Evolutionary conservation across 768 basidiomycete genomes (phyloP).

Genomic region (Tricholoma matsutake): DNA sequence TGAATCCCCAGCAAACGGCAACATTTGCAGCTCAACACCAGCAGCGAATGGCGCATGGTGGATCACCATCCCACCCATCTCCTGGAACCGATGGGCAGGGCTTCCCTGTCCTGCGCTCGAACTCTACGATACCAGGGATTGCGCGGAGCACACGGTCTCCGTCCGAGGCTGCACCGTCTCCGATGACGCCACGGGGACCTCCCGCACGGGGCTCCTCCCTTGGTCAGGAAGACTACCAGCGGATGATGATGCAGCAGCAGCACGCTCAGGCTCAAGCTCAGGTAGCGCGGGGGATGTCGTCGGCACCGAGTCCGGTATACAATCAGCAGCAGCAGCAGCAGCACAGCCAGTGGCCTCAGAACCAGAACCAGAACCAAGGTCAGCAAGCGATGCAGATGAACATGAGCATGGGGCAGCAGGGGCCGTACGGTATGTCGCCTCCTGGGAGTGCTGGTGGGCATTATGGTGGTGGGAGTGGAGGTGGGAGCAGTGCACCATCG

Average conservation of each 20-base stretch:
- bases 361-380: slow-evolving; percentile 27
- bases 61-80: slow-evolving; percentile 37
- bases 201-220: slow-evolving; percentile 31
- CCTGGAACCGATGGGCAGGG: slow-evolving; percentile 34
- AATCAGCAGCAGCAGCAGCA: slow-evolving; percentile 26
- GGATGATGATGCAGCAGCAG: slow-evolving; percentile 42
- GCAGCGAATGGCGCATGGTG: slow-evolving; percentile 35
- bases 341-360: slow-evolving; percentile 9
- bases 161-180: slow-evolving; percentile 55
- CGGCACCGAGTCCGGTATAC: slow-evolving; percentile 34
- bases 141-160: slow-evolving; percentile 74
- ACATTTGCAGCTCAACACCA: slow-evolving; percentile 24
- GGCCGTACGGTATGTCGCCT: slow-evolving; percentile 39
- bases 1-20: slow-evolving; percentile 24
- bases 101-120: slow-evolving; percentile 54
- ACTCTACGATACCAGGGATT: slow-evolving; percentile 64
- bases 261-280: slow-evolving; percentile 35
- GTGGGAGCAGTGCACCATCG: slow-evolving; percentile 27
- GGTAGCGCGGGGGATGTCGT: slow-evolving; percentile 32
- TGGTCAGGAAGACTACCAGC: slow-evolving; percentile 54
- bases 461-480: slow-evolving; percentile 22
- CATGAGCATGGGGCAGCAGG: slow-evolving; percentile 20
- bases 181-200: slow-evolving; percentile 48
- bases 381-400: slow-evolving; percentile 28
- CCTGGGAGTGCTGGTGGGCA: slow-evolving; percentile 34